Conservation (phyloP, 768 basidiomycete species). For the Boletus rubroflammeus region DNA sequence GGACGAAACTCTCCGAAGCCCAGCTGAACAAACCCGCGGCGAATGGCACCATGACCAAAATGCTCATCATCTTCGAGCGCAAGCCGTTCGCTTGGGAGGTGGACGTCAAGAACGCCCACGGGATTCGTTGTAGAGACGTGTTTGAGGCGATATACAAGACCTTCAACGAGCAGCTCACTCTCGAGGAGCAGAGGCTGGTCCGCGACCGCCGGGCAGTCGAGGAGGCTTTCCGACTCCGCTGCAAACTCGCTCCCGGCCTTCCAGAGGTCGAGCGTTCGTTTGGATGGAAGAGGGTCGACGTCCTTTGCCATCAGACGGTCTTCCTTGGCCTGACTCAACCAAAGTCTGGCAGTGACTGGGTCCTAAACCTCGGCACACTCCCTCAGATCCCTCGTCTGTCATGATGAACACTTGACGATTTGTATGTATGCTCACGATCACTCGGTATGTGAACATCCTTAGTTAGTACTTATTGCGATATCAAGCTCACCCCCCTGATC, state of each 20-base stretch:
- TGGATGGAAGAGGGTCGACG: conserved; percentile 56
- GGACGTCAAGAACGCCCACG: conserved; percentile 39
- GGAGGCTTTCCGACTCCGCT: conserved; percentile 45
- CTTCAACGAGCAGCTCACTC: conserved; percentile 43
- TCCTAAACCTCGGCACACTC: conserved; percentile 28
- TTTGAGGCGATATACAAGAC: conserved; percentile 54
- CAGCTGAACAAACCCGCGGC: conserved; percentile 44
- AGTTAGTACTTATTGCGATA: too few relatives aligned
- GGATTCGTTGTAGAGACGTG: conserved; percentile 55
- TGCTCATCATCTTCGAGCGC: conserved; percentile 43
- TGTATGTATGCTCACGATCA: conserved; percentile 12
- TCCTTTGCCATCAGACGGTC: conserved; percentile 47
- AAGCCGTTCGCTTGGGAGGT: conserved; percentile 40
- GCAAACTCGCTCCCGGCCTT: conserved; percentile 39
- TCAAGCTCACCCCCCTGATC: background rate
- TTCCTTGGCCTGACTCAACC: conserved; percentile 50
- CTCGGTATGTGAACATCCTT: conserved; percentile 13
- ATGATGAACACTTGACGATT: conserved; percentile 5
- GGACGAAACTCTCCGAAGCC: conserved; percentile 31
- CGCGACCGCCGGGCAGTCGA: conserved; percentile 32
- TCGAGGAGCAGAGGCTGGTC: conserved; percentile 40
- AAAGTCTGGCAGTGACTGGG: conserved; percentile 35
- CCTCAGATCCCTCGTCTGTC: conserved; percentile 6
- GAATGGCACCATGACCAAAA: conserved; percentile 42
- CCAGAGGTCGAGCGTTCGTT: conserved; percentile 39